A percentile compares a stretch with the other conserved stretches of the same genome.
Conservation (phyloP, 2,329 filamentous ascomycete genomes). For the Arthrobotrys entomopaga region DNA sequence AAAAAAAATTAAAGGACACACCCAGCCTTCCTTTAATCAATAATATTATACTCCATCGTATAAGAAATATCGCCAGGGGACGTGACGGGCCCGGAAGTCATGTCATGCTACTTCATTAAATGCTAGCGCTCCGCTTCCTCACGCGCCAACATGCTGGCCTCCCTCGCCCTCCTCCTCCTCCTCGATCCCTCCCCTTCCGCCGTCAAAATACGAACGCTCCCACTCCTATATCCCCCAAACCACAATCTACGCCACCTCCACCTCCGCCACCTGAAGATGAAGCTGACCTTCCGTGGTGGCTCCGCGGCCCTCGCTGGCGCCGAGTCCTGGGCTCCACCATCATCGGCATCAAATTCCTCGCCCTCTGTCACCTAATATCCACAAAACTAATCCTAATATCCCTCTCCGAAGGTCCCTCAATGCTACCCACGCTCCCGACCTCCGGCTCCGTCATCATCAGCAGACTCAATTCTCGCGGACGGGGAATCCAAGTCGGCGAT, state of each 20-base stretch:
- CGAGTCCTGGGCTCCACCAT: slow-evolving; percentile 31
- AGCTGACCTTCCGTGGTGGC: slow-evolving; percentile 24
- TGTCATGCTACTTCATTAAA: slow-evolving; percentile 8
- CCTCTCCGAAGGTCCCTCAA: slow-evolving; percentile 77
- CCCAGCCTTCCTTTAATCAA: slow-evolving; percentile 1
- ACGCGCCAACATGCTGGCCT: slow-evolving; percentile 20
- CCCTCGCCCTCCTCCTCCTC: slow-evolving; percentile 2
- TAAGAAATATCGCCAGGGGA: slow-evolving; percentile 3
- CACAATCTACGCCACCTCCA: slow-evolving; percentile 9
- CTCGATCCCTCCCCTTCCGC: neutral
- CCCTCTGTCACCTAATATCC: slow-evolving; percentile 66
- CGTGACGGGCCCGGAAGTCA: slow-evolving; percentile 1
- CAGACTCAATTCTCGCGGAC: slow-evolving; percentile 75
- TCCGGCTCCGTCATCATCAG: slow-evolving; percentile 75
- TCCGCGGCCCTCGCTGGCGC: slow-evolving; percentile 38
- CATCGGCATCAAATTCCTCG: slow-evolving; percentile 64
- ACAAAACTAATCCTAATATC: slow-evolving; percentile 73
- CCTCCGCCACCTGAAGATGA: slow-evolving; percentile 3
- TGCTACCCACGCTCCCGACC: slow-evolving; percentile 84
- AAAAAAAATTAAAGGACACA: too few species aligned
- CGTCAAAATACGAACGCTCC: slow-evolving; percentile 39
- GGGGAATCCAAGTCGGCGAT: slow-evolving; percentile 79
- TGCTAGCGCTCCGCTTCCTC: slow-evolving; percentile 40
- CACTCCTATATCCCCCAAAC: neutral
- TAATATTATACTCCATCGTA: neutral